Base-by-base conservation (phyloP, 108 stramenopile genomes). In the Skeletonema menzelii region DNA sequence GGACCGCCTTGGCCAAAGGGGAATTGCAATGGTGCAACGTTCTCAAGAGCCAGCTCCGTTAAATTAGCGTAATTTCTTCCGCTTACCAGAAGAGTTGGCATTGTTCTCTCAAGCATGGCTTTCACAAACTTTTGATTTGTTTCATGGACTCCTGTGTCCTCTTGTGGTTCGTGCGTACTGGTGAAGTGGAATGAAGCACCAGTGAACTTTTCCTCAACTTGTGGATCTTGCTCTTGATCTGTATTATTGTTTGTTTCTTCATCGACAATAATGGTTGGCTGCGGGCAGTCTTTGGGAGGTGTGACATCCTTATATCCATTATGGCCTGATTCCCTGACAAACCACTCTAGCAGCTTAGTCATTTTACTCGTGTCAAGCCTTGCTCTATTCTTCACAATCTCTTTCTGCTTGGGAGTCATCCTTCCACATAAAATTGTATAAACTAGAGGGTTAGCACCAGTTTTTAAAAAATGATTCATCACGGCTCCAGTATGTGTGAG, bases 241-340 rank as follows among this genome's bases (percentile, higher is more conserved):
- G 60, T 63, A 20, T 53, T 62, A 31, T 71, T 71, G 8, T 31
- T 44, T n/a, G 10, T 53, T 17, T 61, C 32, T 22, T 31, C 28
- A 32, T 71, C 56, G 19, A 61, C 28, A 0, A 64, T 34, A 12
- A 64, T 10, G 0, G 40, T 1, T 34, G 72, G 72, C 13, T 56
- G 17, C 3, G 53, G 63, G 27, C 59, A 67, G 13, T 67, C 59
- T 53, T 38, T 22, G 27, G 67, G 75, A 14, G 47, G 58, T 0
- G 11, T 55, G 1, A 67, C 20, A 15, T 38, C 49, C 2, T 17
- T 15, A 19, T 32, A 75, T 13, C 49, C 75, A 3, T 5, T 46
- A 56, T 75, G 75, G 1, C 75, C 59, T 1, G 75, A 62, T 27
- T 62, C 75, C 6, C 59, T 62, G 20, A 56, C n/a, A 27, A 75